Base-by-base conservation (phyloP, 352 stramenopile species). In the Pythium myriotylum region DNA sequence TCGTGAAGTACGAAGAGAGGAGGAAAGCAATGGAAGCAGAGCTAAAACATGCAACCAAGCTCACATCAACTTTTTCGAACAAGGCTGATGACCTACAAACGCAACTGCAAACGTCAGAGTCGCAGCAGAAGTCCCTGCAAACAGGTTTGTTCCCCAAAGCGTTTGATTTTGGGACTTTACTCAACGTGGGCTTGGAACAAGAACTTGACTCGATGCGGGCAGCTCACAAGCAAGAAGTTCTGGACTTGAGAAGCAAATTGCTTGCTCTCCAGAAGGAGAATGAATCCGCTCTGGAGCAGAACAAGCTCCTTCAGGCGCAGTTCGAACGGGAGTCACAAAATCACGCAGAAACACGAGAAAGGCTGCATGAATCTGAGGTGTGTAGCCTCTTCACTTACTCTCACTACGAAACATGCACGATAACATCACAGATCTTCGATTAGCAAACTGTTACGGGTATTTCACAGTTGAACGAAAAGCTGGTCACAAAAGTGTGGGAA, bases 401-500 rank as follows among this genome's bases (percentile, higher is more conserved):
- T 20, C 10, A 5, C 35, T 8, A 12, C 17, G 20, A 0, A 14
- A 7, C 8, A 37, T 22, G 13, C 29, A 9, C 29, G 39, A 48
- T 35, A 1, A 29, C 23, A 17, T 37, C n/a, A 3, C 27, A 14
- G 20, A 37, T 8, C 50, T 37, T 10, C 37, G 8, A 35, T 20
- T 14, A 89, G 83, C 74, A 90, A 80, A 89, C 79, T 1, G 67
- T 89, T 27, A 72, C 70, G 13, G 79, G 76, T 6, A 74, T 92
- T 19, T 84, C 81, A 2, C 79, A 91, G 48, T 59, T 89, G 17
- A 89, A 92, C 33, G 81, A 92, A 32, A 89, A 89, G 40, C 59
- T 92, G 16, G 77, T 91, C 2, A 59, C 61, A 3, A 86, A 87
- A 39, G 68, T 90, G 0, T 84, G 81, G 76, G 79, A 89, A 52